phyloP scores from a whole-genome alignment of 805 yeast genomes.

The Groenewaldozyma tartarivorans region DNA sequence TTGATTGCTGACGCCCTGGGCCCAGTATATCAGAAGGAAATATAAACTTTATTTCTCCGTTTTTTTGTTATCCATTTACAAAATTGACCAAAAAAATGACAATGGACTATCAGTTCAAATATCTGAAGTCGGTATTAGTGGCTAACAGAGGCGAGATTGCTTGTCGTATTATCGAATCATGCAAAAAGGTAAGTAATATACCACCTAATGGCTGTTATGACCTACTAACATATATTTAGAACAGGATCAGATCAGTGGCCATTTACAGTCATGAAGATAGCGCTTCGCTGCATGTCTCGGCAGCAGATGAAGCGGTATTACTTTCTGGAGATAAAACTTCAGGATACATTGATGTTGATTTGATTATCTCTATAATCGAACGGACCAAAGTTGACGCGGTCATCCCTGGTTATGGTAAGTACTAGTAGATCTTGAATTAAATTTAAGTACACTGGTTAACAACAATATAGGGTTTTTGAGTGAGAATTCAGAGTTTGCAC shows the following conservation, averaged over 20 bases:
- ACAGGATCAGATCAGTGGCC: slow-evolving; percentile 23
- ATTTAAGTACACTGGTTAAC: too few relatives aligned
- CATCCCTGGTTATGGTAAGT: slow-evolving; percentile 53
- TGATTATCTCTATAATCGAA: slow-evolving; percentile 40
- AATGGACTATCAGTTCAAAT: too few relatives aligned
- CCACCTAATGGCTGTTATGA: too few relatives aligned
- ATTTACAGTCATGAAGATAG: slow-evolving; percentile 25
- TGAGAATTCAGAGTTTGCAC: slow-evolving; percentile 31
- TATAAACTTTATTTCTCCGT: too few relatives aligned
- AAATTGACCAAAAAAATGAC: too few relatives aligned
- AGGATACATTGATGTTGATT: slow-evolving; percentile 34
- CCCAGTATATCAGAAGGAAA: too few relatives aligned
- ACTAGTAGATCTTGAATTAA: too few relatives aligned
- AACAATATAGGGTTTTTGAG: too few relatives aligned
- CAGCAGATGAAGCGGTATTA: slow-evolving; percentile 15
- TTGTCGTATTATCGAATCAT: slow-evolving; percentile 22
- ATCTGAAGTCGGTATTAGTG: too few relatives aligned
- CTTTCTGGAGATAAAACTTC: slow-evolving; percentile 19
- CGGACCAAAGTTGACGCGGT: slow-evolving; percentile 43
- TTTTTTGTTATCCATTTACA: too few relatives aligned
- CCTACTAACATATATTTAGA: too few relatives aligned
- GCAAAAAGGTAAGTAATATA: slow-evolving; percentile 23
- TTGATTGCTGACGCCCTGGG: too few relatives aligned
- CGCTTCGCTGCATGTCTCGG: slow-evolving; percentile 20
- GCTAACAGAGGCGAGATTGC: slow-evolving; percentile 51